Base-by-base conservation (phyloP, 805 yeast genomes). In the Wickerhamomyces pijperi region DNA sequence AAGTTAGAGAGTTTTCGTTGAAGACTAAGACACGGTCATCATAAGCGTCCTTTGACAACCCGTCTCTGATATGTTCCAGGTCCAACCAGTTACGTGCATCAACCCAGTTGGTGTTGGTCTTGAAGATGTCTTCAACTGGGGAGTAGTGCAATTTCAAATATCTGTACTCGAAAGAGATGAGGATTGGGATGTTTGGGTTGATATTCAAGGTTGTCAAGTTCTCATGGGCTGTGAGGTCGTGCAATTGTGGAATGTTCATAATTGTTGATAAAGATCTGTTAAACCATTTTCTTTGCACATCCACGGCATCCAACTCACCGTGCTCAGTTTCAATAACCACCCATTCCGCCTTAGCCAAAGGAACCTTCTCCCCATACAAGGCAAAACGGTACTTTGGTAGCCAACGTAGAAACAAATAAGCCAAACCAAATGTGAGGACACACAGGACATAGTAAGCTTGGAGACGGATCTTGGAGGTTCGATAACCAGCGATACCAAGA, bases 401-500 rank as follows among this genome's bases (percentile, higher is more conserved):
- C 99, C 99, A 92, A 47, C 95, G 67, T 44, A 86, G 59, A 1
- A 82, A 42, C 34, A 92, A 60, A 49, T 78, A 90, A 2, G 78
- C 76, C 2, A 86, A 35, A 0, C 99, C 99, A 3, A 74, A 56
- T 0, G 96, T 75, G 3, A 61, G 23, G 1, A 73, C 38, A 43
- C 86, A 79, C 2, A 82, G 42, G 0, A 71, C 13, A 43, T 73
- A 70, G 54, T 79, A 87, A 1, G 70, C 14, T 0, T 62, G 32
- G 4, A 60, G 50, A 44, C 77, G 73, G 46, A 67, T 39, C 36
- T 53, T 53, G 12, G 78, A 72, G 14, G 78, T 73, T 39, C 59
- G 59, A 58, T 84, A 92, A 4, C 97, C 97, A 0, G 97, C 98
- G 45, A 92, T 82, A 44, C 95, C 96, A 43, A 92, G 74, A 12